phyloP scores from a whole-genome alignment of 2,329 filamentous ascomycete species.

The Xylariaceae sp. region DNA sequence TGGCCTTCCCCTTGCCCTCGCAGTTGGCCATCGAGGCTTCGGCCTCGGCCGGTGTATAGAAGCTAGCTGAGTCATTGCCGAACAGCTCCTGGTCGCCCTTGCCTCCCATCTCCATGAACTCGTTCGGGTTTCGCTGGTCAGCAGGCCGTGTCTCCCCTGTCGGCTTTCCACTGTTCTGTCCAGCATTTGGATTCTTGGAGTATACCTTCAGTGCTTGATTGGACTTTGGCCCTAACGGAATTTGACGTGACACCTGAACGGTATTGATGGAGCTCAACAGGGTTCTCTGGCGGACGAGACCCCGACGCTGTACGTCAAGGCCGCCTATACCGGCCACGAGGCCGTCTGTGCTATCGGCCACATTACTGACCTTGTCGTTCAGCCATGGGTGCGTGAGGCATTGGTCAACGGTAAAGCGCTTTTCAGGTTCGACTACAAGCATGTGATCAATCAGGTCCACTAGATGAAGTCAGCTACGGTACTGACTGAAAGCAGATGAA shows the following conservation, averaged over 20 bases:
- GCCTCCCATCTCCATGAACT: slow-evolving; percentile 80
- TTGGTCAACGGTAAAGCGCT: slow-evolving; percentile 80
- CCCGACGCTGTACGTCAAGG: slow-evolving; percentile 78
- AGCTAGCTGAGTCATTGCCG: slow-evolving; percentile 49
- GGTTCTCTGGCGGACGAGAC: slow-evolving; percentile 74
- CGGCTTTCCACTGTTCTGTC: slow-evolving; percentile 30
- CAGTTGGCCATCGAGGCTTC: too few species aligned
- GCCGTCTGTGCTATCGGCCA: slow-evolving; percentile 84
- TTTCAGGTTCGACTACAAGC: slow-evolving; percentile 79
- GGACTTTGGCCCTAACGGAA: slow-evolving; percentile 50
- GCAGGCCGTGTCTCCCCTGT: slow-evolving; percentile 58
- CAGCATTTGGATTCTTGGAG: slow-evolving; percentile 55
- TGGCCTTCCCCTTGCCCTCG: slow-evolving; percentile 20
- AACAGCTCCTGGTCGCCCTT: slow-evolving; percentile 78
- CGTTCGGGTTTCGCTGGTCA: slow-evolving; percentile 57
- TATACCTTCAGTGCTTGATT: slow-evolving; percentile 63
- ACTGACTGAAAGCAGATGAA: too few species aligned
- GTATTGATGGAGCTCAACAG: slow-evolving; percentile 76
- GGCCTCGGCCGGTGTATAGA: slow-evolving; percentile 38
- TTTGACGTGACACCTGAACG: slow-evolving; percentile 45
- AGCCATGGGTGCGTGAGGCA: slow-evolving; percentile 91
- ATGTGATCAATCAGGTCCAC: slow-evolving; percentile 91
- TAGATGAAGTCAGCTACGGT: slow-evolving; percentile 20
- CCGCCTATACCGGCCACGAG: slow-evolving; percentile 78
- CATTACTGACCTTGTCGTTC: slow-evolving; percentile 50